These are phyloP conservation scores for Colletotrichum neosansevieriae DNA, from an alignment of 2,329 filamentous ascomycete genomes.

Conservation along the genomic window DNA sequence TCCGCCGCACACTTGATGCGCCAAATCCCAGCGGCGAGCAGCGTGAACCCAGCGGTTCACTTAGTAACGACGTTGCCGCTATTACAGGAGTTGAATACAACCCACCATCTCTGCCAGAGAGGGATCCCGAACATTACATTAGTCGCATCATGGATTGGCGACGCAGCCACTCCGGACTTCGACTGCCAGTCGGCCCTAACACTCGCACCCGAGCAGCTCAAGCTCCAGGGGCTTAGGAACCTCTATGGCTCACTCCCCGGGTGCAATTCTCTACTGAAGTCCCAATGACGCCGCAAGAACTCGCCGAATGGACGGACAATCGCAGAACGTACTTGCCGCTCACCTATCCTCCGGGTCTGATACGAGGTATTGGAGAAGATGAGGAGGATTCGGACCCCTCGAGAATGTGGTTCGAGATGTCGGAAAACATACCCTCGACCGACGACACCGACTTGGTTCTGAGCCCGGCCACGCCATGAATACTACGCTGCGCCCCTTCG, in stretches of 20 bases:
- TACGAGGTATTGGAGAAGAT: neutral
- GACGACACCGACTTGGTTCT: no score
- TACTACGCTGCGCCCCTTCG: no score
- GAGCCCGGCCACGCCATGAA: no score
- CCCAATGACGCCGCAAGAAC: neutral
- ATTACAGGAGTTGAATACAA: no score
- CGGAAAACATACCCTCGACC: no score
- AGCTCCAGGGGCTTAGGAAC: slow-evolving; percentile 46
- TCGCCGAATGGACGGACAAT: neutral
- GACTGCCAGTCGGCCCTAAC: slow-evolving; percentile 54
- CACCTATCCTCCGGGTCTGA: slow-evolving; percentile 1
- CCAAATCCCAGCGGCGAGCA: slow-evolving; percentile 46
- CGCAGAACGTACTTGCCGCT: neutral
- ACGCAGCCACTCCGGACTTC: slow-evolving; percentile 51
- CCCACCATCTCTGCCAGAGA: slow-evolving; percentile 22
- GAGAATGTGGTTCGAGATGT: no score
- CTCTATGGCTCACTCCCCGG: neutral
- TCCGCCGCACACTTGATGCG: slow-evolving; percentile 60
- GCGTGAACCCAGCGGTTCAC: neutral
- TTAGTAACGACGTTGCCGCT: no score
- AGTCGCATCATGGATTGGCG: slow-evolving; percentile 37
- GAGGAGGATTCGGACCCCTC: neutral
- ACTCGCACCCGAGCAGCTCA: slow-evolving; percentile 45
- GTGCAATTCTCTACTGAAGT: neutral
- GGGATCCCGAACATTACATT: slow-evolving; percentile 4